Percentiles rank a stretch among this genome's conserved stretches.
Evolutionary conservation across 345 rosid species (phyloP).

Genomic region (Durio zibethinus): DNA sequence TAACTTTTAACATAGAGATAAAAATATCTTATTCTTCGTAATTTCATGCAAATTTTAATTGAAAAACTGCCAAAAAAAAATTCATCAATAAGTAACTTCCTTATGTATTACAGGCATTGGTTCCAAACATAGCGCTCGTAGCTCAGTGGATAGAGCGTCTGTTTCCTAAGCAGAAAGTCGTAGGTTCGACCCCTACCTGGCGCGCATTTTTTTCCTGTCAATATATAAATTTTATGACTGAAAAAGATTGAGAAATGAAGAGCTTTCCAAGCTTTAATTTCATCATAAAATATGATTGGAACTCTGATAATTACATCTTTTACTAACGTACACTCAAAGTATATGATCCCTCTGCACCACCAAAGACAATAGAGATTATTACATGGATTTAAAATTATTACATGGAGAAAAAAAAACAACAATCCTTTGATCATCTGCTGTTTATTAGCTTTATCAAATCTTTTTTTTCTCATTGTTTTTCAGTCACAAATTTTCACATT

Average conservation of each 20-base stretch:
- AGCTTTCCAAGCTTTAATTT: background rate
- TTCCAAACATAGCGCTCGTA: slow-evolving; percentile 60
- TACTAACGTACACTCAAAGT: background rate
- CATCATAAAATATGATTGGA: background rate
- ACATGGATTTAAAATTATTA: too few relatives aligned
- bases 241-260: background rate
- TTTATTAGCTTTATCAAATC: background rate
- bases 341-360: background rate
- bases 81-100: background rate
- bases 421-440: background rate
- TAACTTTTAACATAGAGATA: background rate
- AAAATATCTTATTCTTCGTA: background rate
- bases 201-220: slow-evolving; percentile 29
- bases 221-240: background rate
- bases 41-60: background rate
- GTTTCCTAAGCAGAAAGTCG: slow-evolving; percentile 98
- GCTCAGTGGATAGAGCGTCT: slow-evolving; percentile 99
- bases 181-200: slow-evolving; percentile 95
- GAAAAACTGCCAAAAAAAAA: background rate
- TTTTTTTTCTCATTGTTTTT: background rate
- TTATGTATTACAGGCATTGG: too few relatives aligned
- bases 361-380: slow-evolving; percentile 1
- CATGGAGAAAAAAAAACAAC: background rate
- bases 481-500: background rate
- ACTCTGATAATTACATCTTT: background rate